Evolutionary conservation across 2,329 filamentous ascomycete species (phyloP).

Genomic region (Whalleya microplaca): DNA sequence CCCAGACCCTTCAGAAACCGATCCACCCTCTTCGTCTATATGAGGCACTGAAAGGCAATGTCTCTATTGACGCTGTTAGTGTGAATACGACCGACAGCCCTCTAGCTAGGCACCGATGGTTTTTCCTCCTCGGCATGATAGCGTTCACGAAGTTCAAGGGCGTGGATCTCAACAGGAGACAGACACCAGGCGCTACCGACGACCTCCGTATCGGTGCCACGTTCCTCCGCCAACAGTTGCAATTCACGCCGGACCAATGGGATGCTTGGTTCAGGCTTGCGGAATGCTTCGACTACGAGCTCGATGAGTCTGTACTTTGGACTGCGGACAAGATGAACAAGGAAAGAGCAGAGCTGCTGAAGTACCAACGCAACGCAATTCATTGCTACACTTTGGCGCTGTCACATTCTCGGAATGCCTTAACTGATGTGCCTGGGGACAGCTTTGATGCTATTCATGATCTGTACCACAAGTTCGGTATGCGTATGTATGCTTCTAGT

Average conservation of each 20-base stretch:
- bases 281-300: conserved; percentile 84
- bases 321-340: conserved; percentile 91
- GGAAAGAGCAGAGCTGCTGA: conserved; percentile 72
- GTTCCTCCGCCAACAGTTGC: conserved; percentile 80
- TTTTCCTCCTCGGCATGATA: conserved; percentile 87
- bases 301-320: conserved; percentile 88
- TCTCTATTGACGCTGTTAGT: conserved; percentile 72
- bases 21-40: conserved; percentile 83
- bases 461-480: conserved; percentile 63
- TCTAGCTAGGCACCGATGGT: conserved; percentile 85
- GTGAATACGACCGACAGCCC: conserved; percentile 71
- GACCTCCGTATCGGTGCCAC: conserved; percentile 81
- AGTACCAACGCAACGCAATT: conserved; percentile 77
- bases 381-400: conserved; percentile 73
- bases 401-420: conserved; percentile 55
- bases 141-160: conserved; percentile 81
- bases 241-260: conserved; percentile 82
- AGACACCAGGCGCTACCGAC: conserved; percentile 78
- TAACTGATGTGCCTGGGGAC: conserved; percentile 49
- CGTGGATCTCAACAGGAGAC: conserved; percentile 71
- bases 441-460: conserved; percentile 56
- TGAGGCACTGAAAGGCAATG: conserved; percentile 76
- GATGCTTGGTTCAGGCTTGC: conserved; percentile 89
- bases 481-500: conserved; percentile 65
- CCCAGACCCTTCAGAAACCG: conserved; percentile 78